Conservation (phyloP, 2,329 filamentous ascomycete genomes). For the Fonsecaea pugnacius region DNA sequence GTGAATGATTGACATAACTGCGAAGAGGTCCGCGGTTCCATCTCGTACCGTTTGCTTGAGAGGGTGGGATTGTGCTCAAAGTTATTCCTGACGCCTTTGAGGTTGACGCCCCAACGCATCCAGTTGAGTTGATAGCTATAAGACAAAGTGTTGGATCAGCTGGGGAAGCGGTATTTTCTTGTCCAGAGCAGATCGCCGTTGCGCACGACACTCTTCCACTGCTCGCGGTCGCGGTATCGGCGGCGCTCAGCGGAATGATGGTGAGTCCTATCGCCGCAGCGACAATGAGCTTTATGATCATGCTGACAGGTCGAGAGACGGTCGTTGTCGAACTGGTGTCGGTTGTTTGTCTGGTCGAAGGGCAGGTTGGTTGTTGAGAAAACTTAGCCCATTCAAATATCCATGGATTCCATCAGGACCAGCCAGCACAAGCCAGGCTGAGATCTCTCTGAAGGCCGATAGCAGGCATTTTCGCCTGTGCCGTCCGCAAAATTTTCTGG, state of each 20-base stretch:
- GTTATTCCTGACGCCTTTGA: background rate
- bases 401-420: background rate
- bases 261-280: conserved; percentile 2
- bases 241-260: background rate
- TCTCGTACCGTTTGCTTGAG: background rate
- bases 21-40: background rate
- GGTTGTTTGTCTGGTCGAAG: background rate
- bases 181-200: background rate
- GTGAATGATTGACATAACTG: background rate
- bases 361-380: conserved; percentile 1
- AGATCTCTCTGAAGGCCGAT: background rate
- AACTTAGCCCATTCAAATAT: background rate
- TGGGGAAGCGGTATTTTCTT: background rate
- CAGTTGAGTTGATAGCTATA: background rate
- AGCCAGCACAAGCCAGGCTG: conserved; percentile 6
- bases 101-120: background rate
- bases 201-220: background rate
- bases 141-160: background rate
- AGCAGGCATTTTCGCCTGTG: background rate
- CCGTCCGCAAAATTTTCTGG: conserved; percentile 1
- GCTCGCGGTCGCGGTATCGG: background rate
- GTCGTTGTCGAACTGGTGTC: background rate
- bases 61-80: background rate
- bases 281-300: background rate
- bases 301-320: background rate